Conservation (phyloP, 1,284 basidiomycete genomes). For the Boletus semigastroideus region DNA sequence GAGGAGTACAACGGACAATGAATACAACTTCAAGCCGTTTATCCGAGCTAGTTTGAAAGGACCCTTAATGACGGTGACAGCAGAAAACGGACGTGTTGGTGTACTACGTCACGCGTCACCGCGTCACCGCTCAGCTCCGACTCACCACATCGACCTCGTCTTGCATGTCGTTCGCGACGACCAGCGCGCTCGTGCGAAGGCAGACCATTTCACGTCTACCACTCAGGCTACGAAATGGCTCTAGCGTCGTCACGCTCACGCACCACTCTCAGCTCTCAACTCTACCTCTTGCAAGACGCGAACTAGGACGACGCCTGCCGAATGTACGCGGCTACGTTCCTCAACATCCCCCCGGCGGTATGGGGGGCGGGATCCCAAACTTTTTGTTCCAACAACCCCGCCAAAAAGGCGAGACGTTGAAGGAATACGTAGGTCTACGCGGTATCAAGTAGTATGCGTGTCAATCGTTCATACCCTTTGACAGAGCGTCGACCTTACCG, state of each 20-base stretch:
- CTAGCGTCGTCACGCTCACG: conserved; percentile 10
- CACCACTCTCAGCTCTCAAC: not conserved
- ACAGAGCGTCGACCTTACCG: conserved; percentile 81
- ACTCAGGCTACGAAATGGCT: conserved; percentile 22
- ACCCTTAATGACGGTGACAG: too few species aligned
- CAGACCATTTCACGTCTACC: conserved; percentile 11
- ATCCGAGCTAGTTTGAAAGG: too few species aligned
- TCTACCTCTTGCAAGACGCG: not conserved
- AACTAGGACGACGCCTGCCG: not conserved
- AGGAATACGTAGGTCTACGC: conserved; percentile 67
- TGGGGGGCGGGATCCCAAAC: conserved; percentile 48
- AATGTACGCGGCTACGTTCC: conserved; percentile 27
- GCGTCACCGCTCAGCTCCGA: not conserved
- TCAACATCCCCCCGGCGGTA: conserved; percentile 36
- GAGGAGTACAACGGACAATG: too few species aligned
- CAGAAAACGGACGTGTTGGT: too few species aligned
- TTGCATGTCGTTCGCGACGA: conserved; percentile 11
- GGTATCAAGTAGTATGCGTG: not conserved
- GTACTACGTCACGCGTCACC: not conserved
- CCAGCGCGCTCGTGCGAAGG: conserved; percentile 4
- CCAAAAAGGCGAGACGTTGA: conserved; percentile 79
- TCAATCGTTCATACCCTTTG: not conserved
- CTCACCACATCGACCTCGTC: not conserved
- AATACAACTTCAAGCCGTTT: too few species aligned
- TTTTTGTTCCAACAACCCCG: conserved; percentile 56